These are phyloP conservation scores for Nothophoma quercina DNA, from an alignment of 2,329 filamentous ascomycete species.

Conservation along the genomic window DNA sequence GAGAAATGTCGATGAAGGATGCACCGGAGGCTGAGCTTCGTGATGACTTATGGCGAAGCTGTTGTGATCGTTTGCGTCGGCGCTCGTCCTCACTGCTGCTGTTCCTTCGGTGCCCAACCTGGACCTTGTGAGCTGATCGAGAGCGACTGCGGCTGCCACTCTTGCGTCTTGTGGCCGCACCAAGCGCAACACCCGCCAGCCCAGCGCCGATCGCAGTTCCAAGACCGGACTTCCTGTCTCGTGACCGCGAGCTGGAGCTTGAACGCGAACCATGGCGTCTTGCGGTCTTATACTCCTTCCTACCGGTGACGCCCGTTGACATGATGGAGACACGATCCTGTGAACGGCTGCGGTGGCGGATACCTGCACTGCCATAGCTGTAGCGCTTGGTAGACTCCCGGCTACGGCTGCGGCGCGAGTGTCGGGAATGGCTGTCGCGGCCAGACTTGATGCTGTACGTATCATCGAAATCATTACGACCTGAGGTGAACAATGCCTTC, in stretches of 20 bases:
- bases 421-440: constrained; percentile 44
- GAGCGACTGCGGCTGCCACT: constrained; percentile 46
- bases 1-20: constrained; percentile 72
- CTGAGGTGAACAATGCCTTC: constrained; percentile 60
- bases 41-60: constrained; percentile 41
- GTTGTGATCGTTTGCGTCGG: constrained; percentile 33
- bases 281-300: constrained; percentile 46
- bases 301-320: constrained; percentile 46
- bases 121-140: constrained; percentile 43
- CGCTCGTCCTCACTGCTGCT: constrained; percentile 43
- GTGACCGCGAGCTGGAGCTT: constrained; percentile 50
- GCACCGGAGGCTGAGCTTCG: constrained; percentile 54
- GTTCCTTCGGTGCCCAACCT: constrained; percentile 39
- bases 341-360: constrained; percentile 50
- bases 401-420: constrained; percentile 45
- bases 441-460: constrained; percentile 67
- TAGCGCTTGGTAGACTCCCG: constrained; percentile 51
- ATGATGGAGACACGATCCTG: constrained; percentile 44
- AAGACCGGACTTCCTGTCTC: constrained; percentile 45
- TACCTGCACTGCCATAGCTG: constrained; percentile 54
- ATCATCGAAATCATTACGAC: constrained; percentile 64
- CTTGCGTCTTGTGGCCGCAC: constrained; percentile 38
- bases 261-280: constrained; percentile 35
- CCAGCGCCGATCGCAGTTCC: constrained; percentile 51
- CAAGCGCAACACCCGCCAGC: constrained; percentile 50